Conservation (phyloP, 441 rosid species). For the Mallotus japonicus region DNA sequence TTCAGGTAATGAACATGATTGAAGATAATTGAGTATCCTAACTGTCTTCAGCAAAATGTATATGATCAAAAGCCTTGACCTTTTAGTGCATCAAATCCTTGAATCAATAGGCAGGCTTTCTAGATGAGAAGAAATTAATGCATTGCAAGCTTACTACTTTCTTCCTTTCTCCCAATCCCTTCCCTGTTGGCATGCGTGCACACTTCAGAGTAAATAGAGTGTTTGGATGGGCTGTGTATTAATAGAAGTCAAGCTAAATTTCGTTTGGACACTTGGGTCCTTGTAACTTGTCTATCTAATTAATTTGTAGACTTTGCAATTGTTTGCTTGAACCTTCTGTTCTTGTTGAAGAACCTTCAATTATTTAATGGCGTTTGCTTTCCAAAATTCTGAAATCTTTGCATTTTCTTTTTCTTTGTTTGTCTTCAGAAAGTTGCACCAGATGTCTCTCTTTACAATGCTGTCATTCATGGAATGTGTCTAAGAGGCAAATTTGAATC, state of each 20-base stretch:
- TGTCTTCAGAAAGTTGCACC: constrained; percentile 48
- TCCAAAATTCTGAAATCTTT: not conserved
- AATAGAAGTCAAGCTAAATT: not conserved
- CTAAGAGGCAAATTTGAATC: constrained; percentile 51
- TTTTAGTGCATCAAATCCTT: not conserved
- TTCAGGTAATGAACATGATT: not conserved
- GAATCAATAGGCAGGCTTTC: not conserved
- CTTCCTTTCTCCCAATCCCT: not conserved
- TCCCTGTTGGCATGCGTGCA: not conserved
- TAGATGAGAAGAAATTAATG: not conserved
- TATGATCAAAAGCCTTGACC: not conserved
- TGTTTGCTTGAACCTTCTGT: not conserved
- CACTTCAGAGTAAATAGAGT: not conserved
- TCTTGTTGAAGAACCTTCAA: not conserved
- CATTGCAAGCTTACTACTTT: not conserved
- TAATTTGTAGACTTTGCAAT: not conserved
- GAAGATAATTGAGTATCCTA: not conserved
- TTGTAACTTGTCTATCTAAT: not conserved
- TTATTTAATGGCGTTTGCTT: not conserved
- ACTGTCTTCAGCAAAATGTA: not conserved
- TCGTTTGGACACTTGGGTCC: not conserved
- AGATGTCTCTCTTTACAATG: constrained; percentile 55
- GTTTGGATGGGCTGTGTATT: not conserved
- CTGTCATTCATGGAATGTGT: constrained; percentile 72
- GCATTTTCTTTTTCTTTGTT: constrained; percentile 10